Base-by-base conservation (phyloP, 805 yeast species). In the Candida taoyuanica region DNA sequence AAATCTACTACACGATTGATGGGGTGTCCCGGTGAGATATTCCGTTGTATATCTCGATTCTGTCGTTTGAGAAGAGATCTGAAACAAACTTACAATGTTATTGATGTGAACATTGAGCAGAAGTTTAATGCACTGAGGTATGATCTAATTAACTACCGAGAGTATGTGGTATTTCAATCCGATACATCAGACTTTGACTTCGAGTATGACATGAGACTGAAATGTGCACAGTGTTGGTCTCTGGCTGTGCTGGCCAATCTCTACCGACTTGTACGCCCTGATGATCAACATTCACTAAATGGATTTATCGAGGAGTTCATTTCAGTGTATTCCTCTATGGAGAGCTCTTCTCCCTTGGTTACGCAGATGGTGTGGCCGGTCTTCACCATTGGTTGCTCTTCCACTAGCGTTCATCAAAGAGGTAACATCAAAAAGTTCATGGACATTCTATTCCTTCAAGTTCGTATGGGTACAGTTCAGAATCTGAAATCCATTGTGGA, bases 311-410 rank as follows among this genome's bases (percentile, higher is more conserved):
- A 55, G 19, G 81, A 76, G 48, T 76, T 76, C 47, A 66, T 74
- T 5, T 58, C 63, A 11, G 65, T 67, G 8, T 74, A 75, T 47
- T 60, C 63, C 1, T 57, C 73, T 0, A 59, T 76, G 67, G 67
- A 71, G 14, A 54, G 70, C 2, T 50, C 53, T 5, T 65, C 74
- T 2, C 76, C 80, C 1, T 55, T 68, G 15, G 70, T 72, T 5
- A 74, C 79, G 5, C 81, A 76, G 48, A 76, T 76, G 81, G 79
- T 76, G 5, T 76, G 81, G 81, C 81, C 81, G 0, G 61, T 75
- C 3, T 73, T 70, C 49, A 71, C 71, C 13, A 59, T 76, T 28
- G 74, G 70, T 5, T 61, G 77, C 34, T 68, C 67, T 40, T 67
- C 75, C 37, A 48, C 50, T 11, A 57, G 64, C 0, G 49, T 37